Conservation (phyloP, 1,284 basidiomycete genomes). For the Apiotrichum domesticum region DNA sequence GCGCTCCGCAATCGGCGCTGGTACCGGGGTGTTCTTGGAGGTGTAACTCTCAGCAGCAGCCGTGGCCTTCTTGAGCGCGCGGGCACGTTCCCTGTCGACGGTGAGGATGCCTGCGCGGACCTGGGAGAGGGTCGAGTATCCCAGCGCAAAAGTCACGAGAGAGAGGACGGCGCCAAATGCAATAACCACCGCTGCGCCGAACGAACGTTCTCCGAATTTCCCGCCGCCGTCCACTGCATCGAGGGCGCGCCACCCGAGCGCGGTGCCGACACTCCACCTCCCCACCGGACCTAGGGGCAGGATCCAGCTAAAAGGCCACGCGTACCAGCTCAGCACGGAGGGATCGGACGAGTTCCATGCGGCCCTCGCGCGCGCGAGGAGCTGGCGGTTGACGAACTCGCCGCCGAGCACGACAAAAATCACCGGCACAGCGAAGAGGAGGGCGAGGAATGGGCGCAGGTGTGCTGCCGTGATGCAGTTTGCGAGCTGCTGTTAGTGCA, state of each 20-base stretch:
- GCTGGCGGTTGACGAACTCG: no score
- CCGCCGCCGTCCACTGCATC: slow-evolving; percentile 21
- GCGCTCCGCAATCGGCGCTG: neutral
- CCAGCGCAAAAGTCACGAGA: slow-evolving; percentile 25
- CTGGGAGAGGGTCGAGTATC: slow-evolving; percentile 17
- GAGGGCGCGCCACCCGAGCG: slow-evolving; percentile 32
- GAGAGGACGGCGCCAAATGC: slow-evolving; percentile 25
- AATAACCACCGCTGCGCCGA: slow-evolving; percentile 7
- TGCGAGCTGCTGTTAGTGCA: slow-evolving; percentile 27
- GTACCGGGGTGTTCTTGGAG: slow-evolving; percentile 11
- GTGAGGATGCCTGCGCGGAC: slow-evolving; percentile 27
- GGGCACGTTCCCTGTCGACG: slow-evolving; percentile 28
- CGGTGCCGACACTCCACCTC: slow-evolving; percentile 23
- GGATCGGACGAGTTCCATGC: no score
- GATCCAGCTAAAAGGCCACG: slow-evolving; percentile 25
- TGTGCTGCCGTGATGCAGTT: slow-evolving; percentile 41
- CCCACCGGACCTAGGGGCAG: slow-evolving; percentile 36
- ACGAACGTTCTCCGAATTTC: neutral
- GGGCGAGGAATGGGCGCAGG: slow-evolving; percentile 29
- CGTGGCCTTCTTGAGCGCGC: slow-evolving; percentile 14
- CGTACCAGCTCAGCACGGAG: neutral
- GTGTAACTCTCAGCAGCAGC: neutral
- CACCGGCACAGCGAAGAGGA: neutral
- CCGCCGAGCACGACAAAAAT: no score
- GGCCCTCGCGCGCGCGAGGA: no score